A percentile compares a stretch with the other conserved stretches of the same genome.
Evolutionary conservation across 2,329 filamentous ascomycete species (phyloP).

Genomic region (Talaromyces marneffei): DNA sequence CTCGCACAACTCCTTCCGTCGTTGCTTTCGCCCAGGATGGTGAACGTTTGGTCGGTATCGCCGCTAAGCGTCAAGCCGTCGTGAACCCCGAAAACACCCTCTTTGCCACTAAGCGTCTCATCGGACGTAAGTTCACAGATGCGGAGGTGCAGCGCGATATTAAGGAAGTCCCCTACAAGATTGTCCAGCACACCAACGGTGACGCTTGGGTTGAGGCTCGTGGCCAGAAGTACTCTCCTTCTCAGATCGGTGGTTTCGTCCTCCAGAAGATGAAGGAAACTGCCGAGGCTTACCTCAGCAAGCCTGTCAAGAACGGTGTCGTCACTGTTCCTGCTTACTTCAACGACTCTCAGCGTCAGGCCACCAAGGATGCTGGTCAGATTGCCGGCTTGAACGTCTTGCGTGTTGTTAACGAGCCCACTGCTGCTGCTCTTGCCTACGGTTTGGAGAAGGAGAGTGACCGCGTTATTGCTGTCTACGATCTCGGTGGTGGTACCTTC

Average conservation of each 20-base stretch:
- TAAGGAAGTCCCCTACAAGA: constrained; percentile 98
- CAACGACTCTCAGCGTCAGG: constrained; percentile 96
- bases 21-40: constrained; percentile 94
- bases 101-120: constrained; percentile 97
- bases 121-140: constrained; percentile 95
- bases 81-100: constrained; percentile 98
- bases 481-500: constrained; percentile 97
- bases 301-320: constrained; percentile 88
- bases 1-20: constrained; percentile 85
- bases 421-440: constrained; percentile 90
- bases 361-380: constrained; percentile 95
- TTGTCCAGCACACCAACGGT: constrained; percentile 92
- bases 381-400: constrained; percentile 94
- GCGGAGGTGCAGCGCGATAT: constrained; percentile 92
- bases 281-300: constrained; percentile 85
- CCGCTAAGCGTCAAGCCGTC: constrained; percentile 95
- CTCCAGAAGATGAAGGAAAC: constrained; percentile 99
- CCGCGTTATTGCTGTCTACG: constrained; percentile 87
- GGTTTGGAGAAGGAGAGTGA: constrained; percentile 93
- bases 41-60: constrained; percentile 92
- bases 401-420: constrained; percentile 97
- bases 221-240: constrained; percentile 92
- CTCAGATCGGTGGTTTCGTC: constrained; percentile 95
- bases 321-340: constrained; percentile 98
- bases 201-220: constrained; percentile 94